Evolutionary conservation across 768 basidiomycete species (phyloP), one percentile per base, ranked within the genome.

Genomic region (Tulasnella sp.): DNA sequence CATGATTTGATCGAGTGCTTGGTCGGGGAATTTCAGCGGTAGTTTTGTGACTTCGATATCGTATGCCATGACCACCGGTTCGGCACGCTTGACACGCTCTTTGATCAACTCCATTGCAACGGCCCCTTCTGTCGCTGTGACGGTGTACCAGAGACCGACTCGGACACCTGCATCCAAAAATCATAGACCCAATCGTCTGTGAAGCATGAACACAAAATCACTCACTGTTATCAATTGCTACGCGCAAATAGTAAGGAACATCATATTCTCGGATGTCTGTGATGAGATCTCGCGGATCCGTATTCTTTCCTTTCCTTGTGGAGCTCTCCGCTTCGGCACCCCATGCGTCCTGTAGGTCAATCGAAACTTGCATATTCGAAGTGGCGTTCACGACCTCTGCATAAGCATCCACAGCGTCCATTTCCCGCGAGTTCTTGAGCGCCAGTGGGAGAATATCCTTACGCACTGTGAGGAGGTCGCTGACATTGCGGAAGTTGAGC

Each of bases 41-140:
- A 90, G 87, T 73, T 99, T 99, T 1, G 94, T 94, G 17, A 91
- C 93, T 71, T 99, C 96, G 68, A 99, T 99, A 82, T 98, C 96
- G 70, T 78, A 99, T 0, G 96, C 96, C 90, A 99, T 87, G 53
- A 99, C 92, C 44, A 99, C 92, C 0, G 96, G 96, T 67, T 99
- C 96, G 21, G 96, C 92, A 80, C 96, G 92, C 69, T 96, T 94
- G 60, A 98, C 92, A 58, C 91, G 82, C 65, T 93, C 89, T 21
- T 75, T 71, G 59, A 98, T 78, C 48, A 72, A 82, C 38, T 71
- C 73, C 68, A 98, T 82, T 11, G 74, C 73, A 3, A 92, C 88
- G 58, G 85, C 81, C 3, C 92, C 93, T 2, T 82, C 83, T 1
- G 78, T 78, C 64, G 93, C 92, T 3, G 85, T 82, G 53, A 99